A percentile compares a stretch with the other conserved stretches of the same genome.
Evolutionary conservation across 306 rosid species (phyloP).

Genomic region (Alnus glutinosa): DNA sequence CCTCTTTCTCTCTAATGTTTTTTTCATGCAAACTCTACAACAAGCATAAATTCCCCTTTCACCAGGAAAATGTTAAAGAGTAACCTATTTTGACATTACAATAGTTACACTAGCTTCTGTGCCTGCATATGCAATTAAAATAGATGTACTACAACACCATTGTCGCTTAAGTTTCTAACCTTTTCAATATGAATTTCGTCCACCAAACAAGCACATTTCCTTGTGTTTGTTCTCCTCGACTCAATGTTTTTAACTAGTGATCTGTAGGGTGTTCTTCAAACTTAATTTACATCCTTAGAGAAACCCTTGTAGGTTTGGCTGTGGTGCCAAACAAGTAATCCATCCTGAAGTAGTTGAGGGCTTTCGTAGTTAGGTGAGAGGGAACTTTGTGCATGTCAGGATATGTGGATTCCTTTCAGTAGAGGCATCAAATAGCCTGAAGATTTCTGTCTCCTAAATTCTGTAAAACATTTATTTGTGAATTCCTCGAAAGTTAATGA

Average conservation of each 20-base stretch:
- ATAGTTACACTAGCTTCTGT: background rate
- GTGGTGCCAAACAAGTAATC: conserved; percentile 1
- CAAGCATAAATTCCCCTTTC: too few species aligned
- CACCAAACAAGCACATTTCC: background rate
- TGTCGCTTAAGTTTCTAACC: background rate
- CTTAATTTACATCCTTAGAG: conserved; percentile 4
- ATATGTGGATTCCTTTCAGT: background rate
- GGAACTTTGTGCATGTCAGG: background rate
- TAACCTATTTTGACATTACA: background rate
- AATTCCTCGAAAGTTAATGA: background rate
- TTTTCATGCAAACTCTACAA: too few species aligned
- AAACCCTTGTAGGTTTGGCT: conserved; percentile 11
- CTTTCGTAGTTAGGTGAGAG: background rate
- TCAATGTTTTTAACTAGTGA: background rate
- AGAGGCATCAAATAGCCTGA: background rate
- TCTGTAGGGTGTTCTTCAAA: background rate
- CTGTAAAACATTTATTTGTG: background rate
- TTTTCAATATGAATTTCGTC: background rate
- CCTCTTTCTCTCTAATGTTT: too few species aligned
- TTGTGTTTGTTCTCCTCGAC: background rate
- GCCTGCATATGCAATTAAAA: background rate
- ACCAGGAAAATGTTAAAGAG: background rate
- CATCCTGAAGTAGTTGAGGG: background rate
- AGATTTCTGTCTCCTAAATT: background rate
- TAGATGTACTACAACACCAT: background rate